Evolutionary conservation across 192 early-diverging fungal genomes (phyloP), one percentile per base, ranked within the genome.

Genomic region (Spizellomyces sp.): DNA sequence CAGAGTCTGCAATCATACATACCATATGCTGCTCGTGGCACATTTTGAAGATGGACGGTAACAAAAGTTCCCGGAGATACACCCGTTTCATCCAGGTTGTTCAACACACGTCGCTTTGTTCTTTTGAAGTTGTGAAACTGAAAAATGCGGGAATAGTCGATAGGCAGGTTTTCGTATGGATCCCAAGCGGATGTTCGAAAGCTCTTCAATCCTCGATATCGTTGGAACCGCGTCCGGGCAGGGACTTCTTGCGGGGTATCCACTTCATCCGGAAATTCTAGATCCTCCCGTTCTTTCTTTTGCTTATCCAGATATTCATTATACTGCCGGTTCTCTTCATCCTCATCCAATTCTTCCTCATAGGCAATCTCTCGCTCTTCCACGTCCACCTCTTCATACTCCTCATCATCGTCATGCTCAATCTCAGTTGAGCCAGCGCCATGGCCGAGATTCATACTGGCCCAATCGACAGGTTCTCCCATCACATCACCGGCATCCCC

Each of bases 111-210:
- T 65, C 87, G 80, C 81, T 92, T 90, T 19, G 95, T 94, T 71
- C 90, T 85, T 55, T 80, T 79, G 56, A 92, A 92, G 84, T 92
- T 96, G 74, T 94, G 90, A 70, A 98, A 96, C 81, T 96, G 94
- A 86, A 98, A 99, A 65, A 99, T 96, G 57, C 94, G 90, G 42
- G 88, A 88, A 77, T 97, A 99, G 77, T 99, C 97, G 44, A 94
- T 81, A 0, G 97, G 97, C 67, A 99, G 82, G 80, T 98, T 98
- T 80, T 99, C 97, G 84, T 95, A 95, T 8, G 96, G 91, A 77
- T 99, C 97, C 97, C 97, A 99, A 10, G 96, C 91, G 5, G 94
- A 96, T 14, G 92, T 96, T 70, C 95, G 83, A 84, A 97, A 96
- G 59, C 90, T 93, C 77, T 96, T 91, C 64, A 99, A 84, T 22